Evolutionary conservation across 805 yeast genomes (phyloP).

Genomic region (Candida maesae): DNA sequence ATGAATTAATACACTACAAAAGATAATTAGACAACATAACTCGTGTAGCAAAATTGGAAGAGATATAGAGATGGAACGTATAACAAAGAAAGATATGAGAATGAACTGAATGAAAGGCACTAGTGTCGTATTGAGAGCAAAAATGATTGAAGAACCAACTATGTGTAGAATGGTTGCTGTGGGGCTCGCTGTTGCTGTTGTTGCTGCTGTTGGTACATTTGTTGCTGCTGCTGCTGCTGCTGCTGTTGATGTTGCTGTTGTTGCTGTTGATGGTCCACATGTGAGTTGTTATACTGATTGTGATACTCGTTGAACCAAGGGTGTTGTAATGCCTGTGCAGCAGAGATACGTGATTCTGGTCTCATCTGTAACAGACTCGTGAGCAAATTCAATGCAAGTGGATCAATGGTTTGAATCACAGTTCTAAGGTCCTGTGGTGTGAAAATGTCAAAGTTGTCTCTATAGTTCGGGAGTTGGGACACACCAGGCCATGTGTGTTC

Average conservation of each 20-base stretch:
- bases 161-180: conserved; percentile 18
- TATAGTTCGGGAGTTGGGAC: conserved; percentile 81
- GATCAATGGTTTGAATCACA: conserved; percentile 74
- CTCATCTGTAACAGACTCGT: conserved; percentile 79
- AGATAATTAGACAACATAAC: neutral
- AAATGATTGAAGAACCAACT: neutral
- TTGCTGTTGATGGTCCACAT: conserved; percentile 3
- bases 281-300: conserved; percentile 18
- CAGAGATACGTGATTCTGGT: conserved; percentile 92
- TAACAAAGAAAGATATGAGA: neutral
- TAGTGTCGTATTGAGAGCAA: too few species aligned
- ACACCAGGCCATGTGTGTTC: conserved; percentile 98
- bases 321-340: conserved; percentile 86
- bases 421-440: conserved; percentile 83
- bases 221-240: conserved; percentile 12
- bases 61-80: neutral
- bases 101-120: neutral
- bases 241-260: conserved; percentile 14
- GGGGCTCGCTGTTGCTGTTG: conserved; percentile 11
- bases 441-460: conserved; percentile 78
- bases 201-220: conserved; percentile 5
- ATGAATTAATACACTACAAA: conserved; percentile 1
- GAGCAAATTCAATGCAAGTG: conserved; percentile 78
- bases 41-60: neutral
- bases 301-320: conserved; percentile 86